Base-by-base conservation (phyloP, 192 early-diverging fungal species). In the Piromyces finnis region DNA sequence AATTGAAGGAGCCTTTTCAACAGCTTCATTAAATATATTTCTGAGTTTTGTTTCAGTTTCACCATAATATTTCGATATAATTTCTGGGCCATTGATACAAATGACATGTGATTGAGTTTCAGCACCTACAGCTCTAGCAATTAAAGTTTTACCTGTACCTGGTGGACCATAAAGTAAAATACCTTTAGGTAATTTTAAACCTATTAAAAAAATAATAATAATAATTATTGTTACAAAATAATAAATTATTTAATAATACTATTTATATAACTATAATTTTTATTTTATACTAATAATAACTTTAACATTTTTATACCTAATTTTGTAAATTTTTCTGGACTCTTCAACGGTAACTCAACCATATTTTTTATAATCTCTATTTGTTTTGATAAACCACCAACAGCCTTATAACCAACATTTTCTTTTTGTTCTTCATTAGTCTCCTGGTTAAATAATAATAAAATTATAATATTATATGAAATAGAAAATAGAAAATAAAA, bases 131-230 rank as follows among this genome's bases (percentile, higher is more conserved):
- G 94, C 92, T n/a, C 95, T 88, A 0, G 96, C 96, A 77, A 98
- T 90, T 30, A 98, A 87, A 14, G 96, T 98, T 84, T 98, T 98
- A n/a, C 96, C 96, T 12, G 96, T 97, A 13, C 96, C 96, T 29
- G 96, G 95, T 37, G 95, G 95, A 0, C 96, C 96, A 84, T 88
- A 93, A 12, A 98, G 83, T n/a, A 98, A 85, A 0, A 97, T 88
- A 18, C 96, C 97, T 59, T 93, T 92, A 22, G 98, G 97, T n/a
- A 96, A 95, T 77, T 87, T 86, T 15, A 98, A 87, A 2, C 93
- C 91, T 87, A 83, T 59, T 15, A 9, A 32, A 32, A 32, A 32
- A 32, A 32, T 6, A 32, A 32, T 6, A 32, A 32, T n/a, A n/a
- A n/a, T n/a, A n/a, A n/a, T n/a, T n/a, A n/a, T n/a, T n/a, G n/a